Evolutionary conservation across 306 rosid species (phyloP).

Genomic region (Gleditsia sinensis): DNA sequence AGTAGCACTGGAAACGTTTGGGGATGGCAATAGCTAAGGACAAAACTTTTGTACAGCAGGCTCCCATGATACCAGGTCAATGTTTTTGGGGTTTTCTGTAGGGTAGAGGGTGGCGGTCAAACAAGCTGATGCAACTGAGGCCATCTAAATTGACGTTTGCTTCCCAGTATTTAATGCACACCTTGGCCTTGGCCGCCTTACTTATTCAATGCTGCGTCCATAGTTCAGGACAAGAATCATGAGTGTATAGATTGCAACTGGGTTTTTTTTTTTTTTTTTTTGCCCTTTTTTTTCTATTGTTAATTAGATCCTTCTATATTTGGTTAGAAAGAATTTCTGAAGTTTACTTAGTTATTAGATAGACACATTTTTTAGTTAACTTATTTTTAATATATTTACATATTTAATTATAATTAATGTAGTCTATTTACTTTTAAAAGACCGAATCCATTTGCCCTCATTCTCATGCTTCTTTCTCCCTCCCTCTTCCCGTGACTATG

Average conservation of each 20-base stretch:
- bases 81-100: conserved; percentile 26
- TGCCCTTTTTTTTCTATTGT: background rate
- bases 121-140: conserved; percentile 29
- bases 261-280: background rate
- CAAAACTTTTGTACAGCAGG: background rate
- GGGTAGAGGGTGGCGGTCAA: conserved; percentile 36
- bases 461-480: background rate
- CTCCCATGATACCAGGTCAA: conserved; percentile 53
- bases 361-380: no score
- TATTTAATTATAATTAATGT: no score
- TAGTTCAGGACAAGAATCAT: conserved; percentile 27
- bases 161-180: conserved; percentile 40
- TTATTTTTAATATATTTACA: no score
- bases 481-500: conserved; percentile 5
- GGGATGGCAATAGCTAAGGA: conserved; percentile 16
- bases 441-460: conserved; percentile 9
- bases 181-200: conserved; percentile 36
- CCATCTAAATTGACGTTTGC: conserved; percentile 30
- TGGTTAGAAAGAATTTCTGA: no score
- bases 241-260: conserved; percentile 5
- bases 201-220: conserved; percentile 36
- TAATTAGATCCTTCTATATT: conserved; percentile 4
- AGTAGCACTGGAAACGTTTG: no score
- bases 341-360: no score
- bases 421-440: no score